A percentile compares a stretch with the other conserved stretches of the same genome.
Conservation (phyloP, 257 asterid genomes). For the Forsythia suspensa region DNA sequence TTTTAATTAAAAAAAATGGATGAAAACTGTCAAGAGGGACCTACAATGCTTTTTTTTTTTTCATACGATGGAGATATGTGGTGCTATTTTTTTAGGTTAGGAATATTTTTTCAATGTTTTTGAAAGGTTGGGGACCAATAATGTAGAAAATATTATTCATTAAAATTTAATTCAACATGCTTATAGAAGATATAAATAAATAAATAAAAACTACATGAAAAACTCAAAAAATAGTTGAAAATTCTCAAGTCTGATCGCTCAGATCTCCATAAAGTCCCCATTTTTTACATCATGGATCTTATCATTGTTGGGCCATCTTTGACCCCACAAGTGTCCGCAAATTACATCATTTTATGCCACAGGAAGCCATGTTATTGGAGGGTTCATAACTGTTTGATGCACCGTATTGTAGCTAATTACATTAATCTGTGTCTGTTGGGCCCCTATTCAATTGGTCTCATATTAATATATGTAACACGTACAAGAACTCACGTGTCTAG, state of each 20-base stretch:
- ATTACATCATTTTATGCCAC: conserved; percentile 3
- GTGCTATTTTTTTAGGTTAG: too few relatives aligned
- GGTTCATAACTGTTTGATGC: conserved; percentile 20
- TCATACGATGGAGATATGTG: too few relatives aligned
- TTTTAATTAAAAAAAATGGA: too few relatives aligned
- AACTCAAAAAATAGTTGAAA: too few relatives aligned
- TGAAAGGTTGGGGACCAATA: too few relatives aligned
- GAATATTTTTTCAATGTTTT: too few relatives aligned
- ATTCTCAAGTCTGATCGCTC: not conserved
- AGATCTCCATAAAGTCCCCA: not conserved
- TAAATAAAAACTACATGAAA: not conserved
- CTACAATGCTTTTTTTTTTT: too few relatives aligned
- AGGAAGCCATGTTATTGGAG: conserved; percentile 17
- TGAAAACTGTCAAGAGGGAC: too few relatives aligned
- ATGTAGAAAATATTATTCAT: too few relatives aligned
- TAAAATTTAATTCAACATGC: too few relatives aligned
- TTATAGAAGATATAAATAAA: too few relatives aligned
- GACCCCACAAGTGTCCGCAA: not conserved
- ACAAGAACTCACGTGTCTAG: conserved; percentile 49
- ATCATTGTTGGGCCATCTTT: not conserved
- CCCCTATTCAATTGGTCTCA: conserved; percentile 15
- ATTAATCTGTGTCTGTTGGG: conserved; percentile 22
- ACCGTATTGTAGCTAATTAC: conserved; percentile 16
- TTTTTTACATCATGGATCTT: not conserved
- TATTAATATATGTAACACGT: conserved; percentile 19